These are phyloP conservation scores for Monoraphidium neglectum DNA, from an alignment of 139 green algal genomes.

Conservation along the genomic window DNA sequence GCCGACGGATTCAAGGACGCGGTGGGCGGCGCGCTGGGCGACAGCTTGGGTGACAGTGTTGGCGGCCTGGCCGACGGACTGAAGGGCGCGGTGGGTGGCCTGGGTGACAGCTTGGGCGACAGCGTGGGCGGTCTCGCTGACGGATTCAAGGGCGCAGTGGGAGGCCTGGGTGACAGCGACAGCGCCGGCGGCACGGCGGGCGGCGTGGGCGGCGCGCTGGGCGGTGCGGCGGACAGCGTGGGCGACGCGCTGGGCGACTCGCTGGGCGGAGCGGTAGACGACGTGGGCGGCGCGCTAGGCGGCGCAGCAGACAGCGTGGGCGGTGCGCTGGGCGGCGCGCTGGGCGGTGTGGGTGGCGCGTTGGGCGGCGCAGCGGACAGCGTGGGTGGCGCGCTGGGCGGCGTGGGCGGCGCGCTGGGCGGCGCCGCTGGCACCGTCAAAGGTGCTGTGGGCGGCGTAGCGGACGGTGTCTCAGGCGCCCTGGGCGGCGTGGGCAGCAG, in stretches of 20 bases:
- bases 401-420: background rate
- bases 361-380: constrained; percentile 11
- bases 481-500: background rate
- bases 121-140: too few relatives aligned
- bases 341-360: constrained; percentile 1
- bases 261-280: too few relatives aligned
- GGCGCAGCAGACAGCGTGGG: too few relatives aligned
- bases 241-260: background rate
- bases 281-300: too few relatives aligned
- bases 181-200: too few relatives aligned
- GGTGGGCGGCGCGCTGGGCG: too few relatives aligned
- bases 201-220: constrained; percentile 8
- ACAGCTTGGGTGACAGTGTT: background rate
- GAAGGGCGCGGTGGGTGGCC: constrained; percentile 9
- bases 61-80: background rate
- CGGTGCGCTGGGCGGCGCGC: too few relatives aligned
- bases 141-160: too few relatives aligned
- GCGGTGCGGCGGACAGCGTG: constrained; percentile 2
- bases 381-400: background rate
- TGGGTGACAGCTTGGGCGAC: constrained; percentile 16
- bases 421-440: background rate
- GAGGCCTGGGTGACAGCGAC: too few relatives aligned
- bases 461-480: constrained; percentile 13
- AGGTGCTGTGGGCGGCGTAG: constrained; percentile 9
- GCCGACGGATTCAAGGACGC: too few relatives aligned